These are phyloP conservation scores for Lumnitzera littorea DNA, from an alignment of 345 rosid genomes.

Conservation along the genomic window DNA sequence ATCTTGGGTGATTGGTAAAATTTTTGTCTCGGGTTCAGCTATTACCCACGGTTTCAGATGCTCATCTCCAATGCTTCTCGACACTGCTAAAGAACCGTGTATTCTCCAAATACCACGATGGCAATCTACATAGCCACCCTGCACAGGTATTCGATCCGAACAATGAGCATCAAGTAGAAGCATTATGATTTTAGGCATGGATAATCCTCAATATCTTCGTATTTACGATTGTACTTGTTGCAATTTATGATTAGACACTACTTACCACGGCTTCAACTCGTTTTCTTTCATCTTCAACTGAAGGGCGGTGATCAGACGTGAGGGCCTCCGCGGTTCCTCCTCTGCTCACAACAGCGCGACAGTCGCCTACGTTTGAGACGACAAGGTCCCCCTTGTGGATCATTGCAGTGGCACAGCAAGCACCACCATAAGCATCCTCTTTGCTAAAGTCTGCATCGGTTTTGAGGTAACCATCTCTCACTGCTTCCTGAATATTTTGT, in stretches of 20 bases:
- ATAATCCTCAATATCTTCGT: neutral
- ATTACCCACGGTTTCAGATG: constrained; percentile 70
- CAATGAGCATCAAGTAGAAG: no score
- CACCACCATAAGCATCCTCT: constrained; percentile 51
- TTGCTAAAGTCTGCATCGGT: constrained; percentile 59
- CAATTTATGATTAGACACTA: constrained; percentile 6
- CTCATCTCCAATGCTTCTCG: constrained; percentile 76
- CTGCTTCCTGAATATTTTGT: constrained; percentile 31
- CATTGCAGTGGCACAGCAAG: constrained; percentile 79
- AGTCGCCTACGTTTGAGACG: constrained; percentile 78
- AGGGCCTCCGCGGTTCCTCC: constrained; percentile 72
- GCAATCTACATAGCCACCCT: constrained; percentile 86
- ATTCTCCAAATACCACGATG: constrained; percentile 72
- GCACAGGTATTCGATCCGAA: neutral
- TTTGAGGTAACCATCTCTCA: constrained; percentile 46
- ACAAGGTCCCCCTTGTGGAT: constrained; percentile 43
- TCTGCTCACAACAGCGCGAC: constrained; percentile 71
- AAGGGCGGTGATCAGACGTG: constrained; percentile 72
- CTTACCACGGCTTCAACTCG: constrained; percentile 67
- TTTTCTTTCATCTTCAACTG: constrained; percentile 46
- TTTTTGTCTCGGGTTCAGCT: constrained; percentile 70
- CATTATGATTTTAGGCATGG: no score
- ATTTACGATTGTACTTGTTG: neutral
- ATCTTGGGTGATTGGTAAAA: constrained; percentile 29
- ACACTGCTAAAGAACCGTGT: constrained; percentile 76